phyloP scores from a whole-genome alignment of 345 rosid genomes.

The Murraya koenigii region DNA sequence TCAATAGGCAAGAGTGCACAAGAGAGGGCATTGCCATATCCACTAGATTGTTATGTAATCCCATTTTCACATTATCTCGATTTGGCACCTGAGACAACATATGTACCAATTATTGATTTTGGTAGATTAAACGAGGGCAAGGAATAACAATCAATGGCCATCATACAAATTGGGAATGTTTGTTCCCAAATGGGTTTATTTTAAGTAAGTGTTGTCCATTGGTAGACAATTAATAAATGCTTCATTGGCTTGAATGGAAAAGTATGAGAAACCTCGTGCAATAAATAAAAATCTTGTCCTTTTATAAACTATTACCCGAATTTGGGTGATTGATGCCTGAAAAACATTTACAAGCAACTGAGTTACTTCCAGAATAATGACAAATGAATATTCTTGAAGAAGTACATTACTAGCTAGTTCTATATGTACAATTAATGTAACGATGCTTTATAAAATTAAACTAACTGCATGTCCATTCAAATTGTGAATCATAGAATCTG shows the following conservation, averaged over 20 bases:
- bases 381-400: too few species aligned
- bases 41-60: conserved; percentile 34
- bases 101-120: conserved; percentile 49
- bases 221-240: too few species aligned
- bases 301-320: too few species aligned
- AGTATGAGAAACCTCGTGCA: too few species aligned
- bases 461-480: conserved; percentile 16
- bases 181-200: conserved; percentile 50
- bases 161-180: conserved; percentile 42
- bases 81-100: conserved; percentile 16
- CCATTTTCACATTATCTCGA: conserved; percentile 30
- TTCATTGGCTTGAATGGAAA: too few species aligned
- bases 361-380: too few species aligned
- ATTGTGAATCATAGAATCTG: conserved; percentile 60
- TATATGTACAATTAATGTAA: not conserved
- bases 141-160: conserved; percentile 27
- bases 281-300: too few species aligned
- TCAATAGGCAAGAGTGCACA: conserved; percentile 46
- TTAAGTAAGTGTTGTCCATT: conserved; percentile 35
- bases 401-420: too few species aligned
- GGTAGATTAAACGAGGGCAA: conserved; percentile 29
- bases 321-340: too few species aligned
- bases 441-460: too few species aligned
- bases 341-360: too few species aligned
- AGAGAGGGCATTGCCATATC: conserved; percentile 39